Conservation (phyloP, 495 filamentous ascomycete genomes). For the Daldinia bambusicola region DNA sequence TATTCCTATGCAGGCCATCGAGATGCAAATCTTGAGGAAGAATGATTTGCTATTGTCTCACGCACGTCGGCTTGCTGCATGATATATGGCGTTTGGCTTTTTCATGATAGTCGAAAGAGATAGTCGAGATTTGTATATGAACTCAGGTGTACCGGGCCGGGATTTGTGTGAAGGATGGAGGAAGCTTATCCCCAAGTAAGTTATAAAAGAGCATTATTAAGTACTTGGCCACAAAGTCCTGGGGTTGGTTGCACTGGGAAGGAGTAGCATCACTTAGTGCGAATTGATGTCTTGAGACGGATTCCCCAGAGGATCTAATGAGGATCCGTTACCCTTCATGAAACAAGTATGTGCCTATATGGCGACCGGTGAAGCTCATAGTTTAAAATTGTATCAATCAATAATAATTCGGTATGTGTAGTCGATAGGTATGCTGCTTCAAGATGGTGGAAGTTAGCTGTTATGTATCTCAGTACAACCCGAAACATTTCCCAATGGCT, state of each 20-base stretch:
- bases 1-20: background rate
- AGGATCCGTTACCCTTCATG: background rate
- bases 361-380: background rate
- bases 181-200: background rate
- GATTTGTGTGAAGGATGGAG: background rate
- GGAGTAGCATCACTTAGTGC: background rate
- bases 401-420: background rate
- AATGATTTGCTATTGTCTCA: no score
- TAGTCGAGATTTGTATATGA: background rate
- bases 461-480: background rate
- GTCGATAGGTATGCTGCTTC: background rate
- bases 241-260: background rate
- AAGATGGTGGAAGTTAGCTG: background rate
- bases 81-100: background rate
- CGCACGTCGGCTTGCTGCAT: no score
- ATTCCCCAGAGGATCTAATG: background rate
- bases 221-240: background rate
- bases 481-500: background rate
- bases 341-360: background rate
- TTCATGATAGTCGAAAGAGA: background rate
- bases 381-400: background rate
- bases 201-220: background rate
- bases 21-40: background rate
- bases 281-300: background rate
- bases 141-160: background rate